Evolutionary conservation across 2,329 filamentous ascomycete genomes (phyloP), one percentile per base, ranked within the genome.

Genomic region (Monascus ruber): DNA sequence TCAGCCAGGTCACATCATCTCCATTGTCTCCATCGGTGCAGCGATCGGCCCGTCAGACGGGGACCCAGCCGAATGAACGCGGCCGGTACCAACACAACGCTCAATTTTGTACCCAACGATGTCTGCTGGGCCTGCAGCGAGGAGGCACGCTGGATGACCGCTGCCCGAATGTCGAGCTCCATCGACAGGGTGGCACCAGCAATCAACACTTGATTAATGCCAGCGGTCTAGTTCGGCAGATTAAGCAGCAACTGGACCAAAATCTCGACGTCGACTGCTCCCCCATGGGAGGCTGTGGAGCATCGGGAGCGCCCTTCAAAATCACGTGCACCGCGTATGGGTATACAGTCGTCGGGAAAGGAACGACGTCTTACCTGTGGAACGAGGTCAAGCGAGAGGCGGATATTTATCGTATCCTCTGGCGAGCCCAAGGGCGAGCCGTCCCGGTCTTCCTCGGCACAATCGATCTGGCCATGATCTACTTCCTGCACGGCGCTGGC

Each of bases 281-380:
- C 6, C 54, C 50, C 2, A 46, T 58, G 1, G 51, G 55, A 8
- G n/a, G 6, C 17, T 51, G 48, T 47, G 53, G 55, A 11, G 33
- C 47, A 8, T 53, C 38, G 11, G 53, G 55, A 8, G 53, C 50
- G 5, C 51, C 47, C 25, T 59, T 59, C 36, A 56, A 56, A 36
- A 43, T 59, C 35, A 56, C 49, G 3, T 56, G 44, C 38, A 26
- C 43, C 7, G 34, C 36, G 24, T 54, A 50, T 39, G 51, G 55
- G 17, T 48, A 48, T 28, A 48, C 44, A 26, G 33, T 48, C 34
- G 31, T 55, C 31, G 51, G 52, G 9, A 57, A 56, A 44, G 53
- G 51, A 11, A 55, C 51, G 7, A 54, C 47, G 9, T 48, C 47
- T 2, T 6, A 26, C 24, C 44, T 46, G 7, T 55, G 51, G 53